phyloP scores from a whole-genome alignment of 805 yeast species.

The Metschnikowia vanudenii region DNA sequence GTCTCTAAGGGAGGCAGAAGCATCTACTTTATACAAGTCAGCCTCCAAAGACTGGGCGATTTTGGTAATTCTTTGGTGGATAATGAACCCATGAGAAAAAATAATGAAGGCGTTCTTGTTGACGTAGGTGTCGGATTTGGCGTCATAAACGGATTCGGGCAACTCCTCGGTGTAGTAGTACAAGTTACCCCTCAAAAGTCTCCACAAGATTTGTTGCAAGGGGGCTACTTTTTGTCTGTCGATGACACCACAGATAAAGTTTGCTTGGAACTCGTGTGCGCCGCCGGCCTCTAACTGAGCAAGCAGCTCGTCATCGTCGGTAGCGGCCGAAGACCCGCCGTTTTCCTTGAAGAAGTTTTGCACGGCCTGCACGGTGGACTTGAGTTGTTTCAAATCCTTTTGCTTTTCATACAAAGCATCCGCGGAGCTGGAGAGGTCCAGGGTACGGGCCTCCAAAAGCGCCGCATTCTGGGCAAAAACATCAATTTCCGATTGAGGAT shows the following conservation, averaged over 20 bases:
- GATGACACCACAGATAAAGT: slow-evolving; percentile 80
- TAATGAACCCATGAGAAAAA: slow-evolving; percentile 84
- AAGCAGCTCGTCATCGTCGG: slow-evolving; percentile 38
- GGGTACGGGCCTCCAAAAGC: slow-evolving; percentile 69
- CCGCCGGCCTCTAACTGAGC: slow-evolving; percentile 41
- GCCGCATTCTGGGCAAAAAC: slow-evolving; percentile 62
- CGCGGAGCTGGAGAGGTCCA: slow-evolving; percentile 67
- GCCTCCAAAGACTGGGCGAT: slow-evolving; percentile 92
- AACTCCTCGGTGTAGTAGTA: slow-evolving; percentile 74
- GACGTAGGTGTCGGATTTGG: slow-evolving; percentile 52
- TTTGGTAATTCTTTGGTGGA: slow-evolving; percentile 69
- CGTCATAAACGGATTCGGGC: slow-evolving; percentile 64
- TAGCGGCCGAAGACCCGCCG: slow-evolving; percentile 22
- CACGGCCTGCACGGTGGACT: slow-evolving; percentile 46
- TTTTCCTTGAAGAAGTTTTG: slow-evolving; percentile 35
- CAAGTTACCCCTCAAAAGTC: slow-evolving; percentile 90
- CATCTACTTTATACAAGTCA: slow-evolving; percentile 60
- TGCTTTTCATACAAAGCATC: slow-evolving; percentile 63
- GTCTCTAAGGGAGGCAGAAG: slow-evolving; percentile 26
- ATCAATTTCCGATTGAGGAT: slow-evolving; percentile 64
- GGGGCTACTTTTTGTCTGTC: slow-evolving; percentile 65
- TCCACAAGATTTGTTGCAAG: slow-evolving; percentile 83
- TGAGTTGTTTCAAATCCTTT: slow-evolving; percentile 65
- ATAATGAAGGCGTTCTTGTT: slow-evolving; percentile 83
- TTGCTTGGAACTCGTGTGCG: slow-evolving; percentile 25